Evolutionary conservation across 345 rosid genomes (phyloP), one percentile per base, ranked within the genome.

Genomic region (Eutrema heterophyllum): DNA sequence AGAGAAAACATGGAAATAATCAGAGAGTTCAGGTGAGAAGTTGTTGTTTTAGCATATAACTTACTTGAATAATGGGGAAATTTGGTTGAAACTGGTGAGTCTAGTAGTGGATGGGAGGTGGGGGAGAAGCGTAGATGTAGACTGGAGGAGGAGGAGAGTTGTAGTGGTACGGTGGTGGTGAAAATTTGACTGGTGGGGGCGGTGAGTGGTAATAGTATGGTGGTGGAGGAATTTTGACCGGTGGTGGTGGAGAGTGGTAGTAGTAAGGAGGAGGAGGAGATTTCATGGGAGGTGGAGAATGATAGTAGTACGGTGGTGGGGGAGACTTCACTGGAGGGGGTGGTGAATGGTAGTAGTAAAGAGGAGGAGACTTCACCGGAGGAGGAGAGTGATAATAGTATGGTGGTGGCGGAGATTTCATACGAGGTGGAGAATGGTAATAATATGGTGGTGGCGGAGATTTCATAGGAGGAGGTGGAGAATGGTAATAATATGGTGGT

Each of bases 101-200:
- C 69, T 82, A 80, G 12, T 74, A 16, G 38, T 79, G 72, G 0
- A 71, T 70, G 1, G 83, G 85, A 4, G 81, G 84, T 8, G 82
- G 82, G 0, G 82, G 79, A 38, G 80, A 62, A 5, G 67, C 46
- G 73, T 24, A 76, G n/a, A 59, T 68, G 73, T 68, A 68, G 33
- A 81, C 64, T 0, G 79, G 82, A 2, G 84, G 78, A 0, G 75
- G 83, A 3, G 83, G 83, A 5, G 83, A 80, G 6, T 44, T 52
- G 56, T 80, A 80, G 54, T 49, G 4, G 12, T 80, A 80, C 0
- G 78, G 78, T 10, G 81, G 64, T 30, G 77, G 73, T 1, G 81
- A 68, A 4, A 71, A 77, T 9, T n/a, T 39, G 0, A 44, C 26
- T 0, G 75, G 81, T 12, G 80, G 80, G 0, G 81, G 78, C 0